Evolutionary conservation across 1,284 basidiomycete genomes (phyloP), one percentile per base, ranked within the genome.

Genomic region (Trametes polyzona): DNA sequence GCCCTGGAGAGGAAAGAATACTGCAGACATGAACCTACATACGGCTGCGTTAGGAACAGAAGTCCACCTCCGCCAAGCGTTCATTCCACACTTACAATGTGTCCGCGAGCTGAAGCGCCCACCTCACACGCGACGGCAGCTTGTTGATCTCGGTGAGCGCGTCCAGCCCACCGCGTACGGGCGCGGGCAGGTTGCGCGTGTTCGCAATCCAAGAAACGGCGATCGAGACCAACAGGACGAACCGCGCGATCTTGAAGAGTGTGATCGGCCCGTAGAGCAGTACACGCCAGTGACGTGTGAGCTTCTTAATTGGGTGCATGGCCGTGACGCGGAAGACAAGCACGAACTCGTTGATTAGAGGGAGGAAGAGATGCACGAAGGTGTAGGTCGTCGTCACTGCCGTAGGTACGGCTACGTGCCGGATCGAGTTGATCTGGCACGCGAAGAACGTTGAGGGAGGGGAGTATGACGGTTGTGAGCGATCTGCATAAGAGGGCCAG

Each of bases 41-140:
- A 21, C n/a, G 30, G 27, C 8, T 24, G 3, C 16, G 14, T 17
- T 6, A 23, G 2, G 14, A 32, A n/a, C 3, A 36, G 17, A 14
- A 11, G 14, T 8, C 17, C 16, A 11, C 30, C 30, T 16, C 21
- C 10, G 19, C 12, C 33, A 39, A 32, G 10, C 33, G 10, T 19
- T 8, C 8, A 10, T 2, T 4, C 5, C 4, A 23, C 10, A 50
- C 48, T 41, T 19, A 50, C 48, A 50, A 29, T 14, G 48, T 50
- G 24, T 50, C 48, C 48, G 37, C 37, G 29, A 33, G 19, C 21
- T 50, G 48, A 12, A 50, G 19, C 14, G 48, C 48, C 48, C 48
- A 50, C 29, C 37, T 23, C 29, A 41, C 16, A 37, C 41, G 48
- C 27, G 48, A 40, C 36, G 48, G 48, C 27, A 50, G 14, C 37